Base-by-base conservation (phyloP, 2,329 filamentous ascomycete genomes). In the Aquanectria penicillioides region DNA sequence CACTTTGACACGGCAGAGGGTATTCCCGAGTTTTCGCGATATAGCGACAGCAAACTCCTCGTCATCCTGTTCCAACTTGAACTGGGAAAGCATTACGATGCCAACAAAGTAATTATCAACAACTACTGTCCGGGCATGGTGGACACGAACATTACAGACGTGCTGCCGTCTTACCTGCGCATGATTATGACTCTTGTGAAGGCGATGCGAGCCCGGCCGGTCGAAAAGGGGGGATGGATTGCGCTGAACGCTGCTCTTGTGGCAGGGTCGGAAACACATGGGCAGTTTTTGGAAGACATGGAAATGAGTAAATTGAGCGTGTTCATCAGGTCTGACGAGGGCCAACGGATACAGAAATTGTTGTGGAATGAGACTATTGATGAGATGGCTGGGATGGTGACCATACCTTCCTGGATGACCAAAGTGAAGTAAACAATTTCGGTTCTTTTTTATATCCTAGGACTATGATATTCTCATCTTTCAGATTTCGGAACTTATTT, bases 181-280 rank as follows among this genome's bases (percentile, higher is more conserved):
- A 18, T 64, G 8, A 58, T 43, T 0, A 31, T 60, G 3, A n/a
- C 28, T 17, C 1, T 59, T 6, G 6, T 61, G 0, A 56, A 46
- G 22, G 52, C 34, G 6, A 9, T 61, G 5, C 25, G 26, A 3
- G 65, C 54, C 2, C 50, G 64, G 17, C 25, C 59, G n/a, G 48
- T 49, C 1, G 55, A 63, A 6, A 54, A 59, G 11, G 63, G 59
- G 0, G 63, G 31, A 1, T 65, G 61, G 57, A 63, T 65, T 4
- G 65, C 46, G 3, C 4, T 69, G 2, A 57, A 70, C 31, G 67
- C 68, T 2, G 59, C 47, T 1, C 15, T 65, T 2, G 57, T 68
- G 0, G 56, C 31, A 2, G 67, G 61, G 0, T 9, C 48, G 0
- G 66, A 64, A 28, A 53, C 65, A 1, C 63, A 69, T 31, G 66